These are phyloP conservation scores for Selaginella moellendorffii DNA, from an alignment of 75 land plant genomes.

Conservation along the genomic window DNA sequence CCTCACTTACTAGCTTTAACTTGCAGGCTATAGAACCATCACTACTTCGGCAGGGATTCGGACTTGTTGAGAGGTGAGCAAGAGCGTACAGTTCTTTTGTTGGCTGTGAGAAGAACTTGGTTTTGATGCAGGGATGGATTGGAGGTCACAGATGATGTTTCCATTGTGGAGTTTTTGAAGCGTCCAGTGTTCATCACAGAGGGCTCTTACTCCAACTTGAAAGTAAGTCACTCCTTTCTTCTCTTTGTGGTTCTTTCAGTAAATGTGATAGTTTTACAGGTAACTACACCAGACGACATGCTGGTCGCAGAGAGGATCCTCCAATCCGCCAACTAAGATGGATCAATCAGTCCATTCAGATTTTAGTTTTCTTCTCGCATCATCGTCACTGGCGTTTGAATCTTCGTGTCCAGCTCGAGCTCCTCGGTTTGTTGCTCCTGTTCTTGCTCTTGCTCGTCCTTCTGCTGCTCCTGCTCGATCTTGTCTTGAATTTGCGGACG, in stretches of 20 bases:
- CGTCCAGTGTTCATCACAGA: constrained; percentile 94
- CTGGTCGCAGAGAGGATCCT: constrained; percentile 84
- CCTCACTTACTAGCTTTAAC: background rate
- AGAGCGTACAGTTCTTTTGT: background rate
- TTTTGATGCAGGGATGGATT: constrained; percentile 48
- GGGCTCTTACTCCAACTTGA: constrained; percentile 93
- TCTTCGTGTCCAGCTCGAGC: no score
- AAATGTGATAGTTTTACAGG: no score
- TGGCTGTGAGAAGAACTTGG: background rate
- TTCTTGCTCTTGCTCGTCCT: no score
- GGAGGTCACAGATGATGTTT: constrained; percentile 98
- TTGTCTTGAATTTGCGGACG: no score
- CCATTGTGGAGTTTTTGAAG: constrained; percentile 93
- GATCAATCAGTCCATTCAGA: no score
- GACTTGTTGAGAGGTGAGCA: constrained; percentile 66
- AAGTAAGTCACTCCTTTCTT: constrained; percentile 33
- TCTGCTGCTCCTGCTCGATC: no score
- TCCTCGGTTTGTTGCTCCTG: no score
- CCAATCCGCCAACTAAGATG: no score
- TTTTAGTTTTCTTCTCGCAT: no score
- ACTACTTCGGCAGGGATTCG: constrained; percentile 72
- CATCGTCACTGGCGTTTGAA: no score
- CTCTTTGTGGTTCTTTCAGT: no score
- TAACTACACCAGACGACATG: constrained; percentile 94
- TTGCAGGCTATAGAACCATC: constrained; percentile 66